A percentile compares a stretch with the other conserved stretches of the same genome.
Conservation (phyloP, 352 stramenopile genomes). For the Pythium coloratum region DNA sequence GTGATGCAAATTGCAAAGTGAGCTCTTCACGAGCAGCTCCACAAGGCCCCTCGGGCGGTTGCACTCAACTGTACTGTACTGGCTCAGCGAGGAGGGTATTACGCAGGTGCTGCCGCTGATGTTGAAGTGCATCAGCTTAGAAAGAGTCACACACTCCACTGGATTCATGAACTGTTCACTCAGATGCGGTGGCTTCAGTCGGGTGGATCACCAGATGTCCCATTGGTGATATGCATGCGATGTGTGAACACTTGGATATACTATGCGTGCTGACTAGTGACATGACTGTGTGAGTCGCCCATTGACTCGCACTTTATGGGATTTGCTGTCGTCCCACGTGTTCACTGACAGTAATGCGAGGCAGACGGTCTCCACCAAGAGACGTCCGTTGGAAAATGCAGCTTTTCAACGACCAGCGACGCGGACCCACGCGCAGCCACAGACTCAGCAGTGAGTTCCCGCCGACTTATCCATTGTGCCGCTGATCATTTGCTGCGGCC, state of each 20-base stretch:
- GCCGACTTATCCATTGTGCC: neutral
- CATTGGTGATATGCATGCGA: neutral
- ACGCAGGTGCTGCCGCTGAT: neutral
- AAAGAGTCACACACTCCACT: neutral
- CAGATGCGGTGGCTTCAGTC: constrained; percentile 3
- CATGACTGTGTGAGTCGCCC: too few species aligned
- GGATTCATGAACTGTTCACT: neutral
- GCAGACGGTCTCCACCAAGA: too few species aligned
- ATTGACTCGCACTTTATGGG: too few species aligned
- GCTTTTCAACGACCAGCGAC: too few species aligned
- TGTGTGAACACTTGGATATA: neutral
- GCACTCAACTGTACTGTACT: too few species aligned
- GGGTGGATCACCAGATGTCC: neutral
- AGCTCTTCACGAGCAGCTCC: neutral
- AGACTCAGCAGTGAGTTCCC: neutral
- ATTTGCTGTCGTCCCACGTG: too few species aligned
- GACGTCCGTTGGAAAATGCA: too few species aligned
- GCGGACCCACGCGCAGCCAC: neutral
- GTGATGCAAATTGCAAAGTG: neutral
- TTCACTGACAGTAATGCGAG: too few species aligned
- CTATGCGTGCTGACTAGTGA: neutral
- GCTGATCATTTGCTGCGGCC: neutral
- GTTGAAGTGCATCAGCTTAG: neutral
- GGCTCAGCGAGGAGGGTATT: too few species aligned
- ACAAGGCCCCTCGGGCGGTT: too few species aligned